phyloP scores from a whole-genome alignment of 2,329 filamentous ascomycete genomes.

The Fusarium sororula region DNA sequence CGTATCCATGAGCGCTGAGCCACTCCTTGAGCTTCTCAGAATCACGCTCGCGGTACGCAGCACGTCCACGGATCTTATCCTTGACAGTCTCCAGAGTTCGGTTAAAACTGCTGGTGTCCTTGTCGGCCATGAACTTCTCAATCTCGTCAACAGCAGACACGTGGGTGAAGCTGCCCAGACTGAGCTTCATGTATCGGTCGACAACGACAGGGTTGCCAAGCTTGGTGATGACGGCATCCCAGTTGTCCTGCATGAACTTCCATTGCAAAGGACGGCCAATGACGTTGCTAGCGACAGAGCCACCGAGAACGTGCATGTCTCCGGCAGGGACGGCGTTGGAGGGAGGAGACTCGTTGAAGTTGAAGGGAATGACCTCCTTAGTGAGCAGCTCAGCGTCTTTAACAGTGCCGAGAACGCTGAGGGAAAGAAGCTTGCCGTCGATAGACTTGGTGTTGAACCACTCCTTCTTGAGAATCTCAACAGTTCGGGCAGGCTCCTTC shows the following conservation, averaged over 20 bases:
- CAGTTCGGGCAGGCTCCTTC: slow-evolving; percentile 71
- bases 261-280: slow-evolving; percentile 79
- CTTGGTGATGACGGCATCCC: slow-evolving; percentile 75
- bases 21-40: slow-evolving; percentile 78
- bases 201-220: slow-evolving; percentile 87
- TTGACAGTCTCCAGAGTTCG: slow-evolving; percentile 85
- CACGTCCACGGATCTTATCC: slow-evolving; percentile 86
- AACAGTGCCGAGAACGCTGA: slow-evolving; percentile 78
- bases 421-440: slow-evolving; percentile 88
- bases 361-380: slow-evolving; percentile 75
- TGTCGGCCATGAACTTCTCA: slow-evolving; percentile 82
- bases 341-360: slow-evolving; percentile 72
- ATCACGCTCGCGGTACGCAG: slow-evolving; percentile 84
- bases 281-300: slow-evolving; percentile 76
- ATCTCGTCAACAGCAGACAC: slow-evolving; percentile 78
- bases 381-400: slow-evolving; percentile 74
- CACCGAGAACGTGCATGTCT: slow-evolving; percentile 86
- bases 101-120: slow-evolving; percentile 87
- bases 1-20: slow-evolving; percentile 66
- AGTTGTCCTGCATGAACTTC: slow-evolving; percentile 87
- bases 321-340: slow-evolving; percentile 78
- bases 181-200: slow-evolving; percentile 85
- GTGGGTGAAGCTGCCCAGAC: slow-evolving; percentile 81
- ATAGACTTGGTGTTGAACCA: slow-evolving; percentile 84
- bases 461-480: slow-evolving; percentile 83